Conservation (phyloP, 768 basidiomycete genomes). For the Calocybe cyanea region DNA sequence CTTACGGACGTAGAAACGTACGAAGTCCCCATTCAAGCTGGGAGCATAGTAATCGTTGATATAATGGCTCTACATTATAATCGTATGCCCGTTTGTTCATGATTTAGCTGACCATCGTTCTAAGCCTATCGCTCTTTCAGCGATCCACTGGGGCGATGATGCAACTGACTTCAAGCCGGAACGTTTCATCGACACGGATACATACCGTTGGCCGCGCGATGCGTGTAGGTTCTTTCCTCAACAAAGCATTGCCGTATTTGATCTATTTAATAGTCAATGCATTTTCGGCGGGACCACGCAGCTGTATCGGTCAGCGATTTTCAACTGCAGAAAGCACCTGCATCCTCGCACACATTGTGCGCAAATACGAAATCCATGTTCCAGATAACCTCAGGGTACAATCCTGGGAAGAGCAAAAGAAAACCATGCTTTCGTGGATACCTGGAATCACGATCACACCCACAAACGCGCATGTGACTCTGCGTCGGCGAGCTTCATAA, state of each 20-base stretch:
- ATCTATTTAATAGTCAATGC: conserved; percentile 28
- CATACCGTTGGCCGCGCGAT: conserved; percentile 49
- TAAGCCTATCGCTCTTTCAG: conserved; percentile 19
- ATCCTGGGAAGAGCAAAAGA: conserved; percentile 29
- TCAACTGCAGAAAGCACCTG: conserved; percentile 38
- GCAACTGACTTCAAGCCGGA: conserved; percentile 41
- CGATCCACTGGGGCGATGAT: conserved; percentile 48
- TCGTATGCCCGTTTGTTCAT: conserved; percentile 26
- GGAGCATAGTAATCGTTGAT: conserved; percentile 37
- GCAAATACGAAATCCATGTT: conserved; percentile 36
- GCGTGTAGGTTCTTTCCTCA: conserved; percentile 33
- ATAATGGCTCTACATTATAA: conserved; percentile 41
- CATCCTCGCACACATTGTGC: conserved; percentile 39
- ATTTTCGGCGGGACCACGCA: conserved; percentile 42
- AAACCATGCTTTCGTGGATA: conserved; percentile 31
- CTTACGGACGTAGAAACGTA: conserved; percentile 25
- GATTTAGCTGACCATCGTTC: neutral
- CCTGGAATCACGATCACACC: conserved; percentile 34
- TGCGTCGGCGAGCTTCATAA: conserved; percentile 8
- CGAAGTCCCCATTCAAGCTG: conserved; percentile 32
- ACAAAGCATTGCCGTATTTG: neutral
- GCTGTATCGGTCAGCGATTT: conserved; percentile 49
- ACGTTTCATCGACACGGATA: conserved; percentile 45
- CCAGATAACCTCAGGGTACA: conserved; percentile 29
- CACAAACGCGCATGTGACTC: conserved; percentile 21